Evolutionary conservation across 768 basidiomycete species (phyloP), one percentile per base, ranked within the genome.

Genomic region (Dentipellis sp.): DNA sequence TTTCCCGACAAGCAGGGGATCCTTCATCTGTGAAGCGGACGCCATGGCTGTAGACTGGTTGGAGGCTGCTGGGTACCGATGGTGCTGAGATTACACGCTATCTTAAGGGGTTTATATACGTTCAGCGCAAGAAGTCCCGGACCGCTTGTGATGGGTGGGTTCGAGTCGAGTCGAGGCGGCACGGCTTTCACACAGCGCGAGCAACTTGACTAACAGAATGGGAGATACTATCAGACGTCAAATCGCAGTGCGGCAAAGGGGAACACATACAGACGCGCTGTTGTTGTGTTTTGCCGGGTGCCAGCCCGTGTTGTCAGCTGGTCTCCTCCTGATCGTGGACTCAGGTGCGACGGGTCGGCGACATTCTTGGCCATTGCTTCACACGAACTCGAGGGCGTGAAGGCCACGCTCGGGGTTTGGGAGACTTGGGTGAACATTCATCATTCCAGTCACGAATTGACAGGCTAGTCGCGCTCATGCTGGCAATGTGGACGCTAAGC

Each of bases 1-100:
- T 46, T 63, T 67, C 52, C 69, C 69, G 36, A 69, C 67, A 45
- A 64, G 62, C 35, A 66, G 62, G 12, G 69, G 69, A 51, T 71
- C 63, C 57, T 65, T 68, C 68, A 69, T 69, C 49, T 65, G 66
- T 52, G 63, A 56, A 37, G 59, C 62, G 23, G 66, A 67, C 34
- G 68, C 68, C 69, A 70, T 70, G 45, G 29, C 22, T 29, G 29
- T 29, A 29, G 29, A 29, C 29, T 29, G 29, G 3, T 29, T 6
- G 29, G 17, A 16, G 42, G 17, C n/a, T 42, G 14, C 9, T 19
- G 42, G 19, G 42, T 45, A 45, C 6, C 8, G 42, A 8, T 14
- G 42, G 19, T 29, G 6, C 29, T 29, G 29, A 6, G n/a, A 6
- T 29, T 29, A 29, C 29, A 29, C 29, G 29, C 29, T 29, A 29